These are phyloP conservation scores for Dillenia turbinata DNA, from an alignment of 164 flowering plant genomes.

Conservation along the genomic window DNA sequence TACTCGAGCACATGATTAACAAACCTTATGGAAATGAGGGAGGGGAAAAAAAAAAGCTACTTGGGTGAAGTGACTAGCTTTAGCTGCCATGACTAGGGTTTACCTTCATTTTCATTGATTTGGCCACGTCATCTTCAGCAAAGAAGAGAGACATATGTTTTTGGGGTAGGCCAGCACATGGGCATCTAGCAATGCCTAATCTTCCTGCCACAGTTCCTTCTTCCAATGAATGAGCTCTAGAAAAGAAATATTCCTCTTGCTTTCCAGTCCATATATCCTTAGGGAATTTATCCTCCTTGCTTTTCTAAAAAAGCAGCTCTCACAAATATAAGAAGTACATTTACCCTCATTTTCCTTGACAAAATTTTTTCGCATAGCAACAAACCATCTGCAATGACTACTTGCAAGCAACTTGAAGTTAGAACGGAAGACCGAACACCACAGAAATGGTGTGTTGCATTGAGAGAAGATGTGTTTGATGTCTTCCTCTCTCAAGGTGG, in stretches of 20 bases:
- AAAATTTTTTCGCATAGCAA: conserved; percentile 4
- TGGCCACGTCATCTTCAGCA: no score
- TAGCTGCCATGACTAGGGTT: no score
- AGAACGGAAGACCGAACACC: conserved; percentile 46
- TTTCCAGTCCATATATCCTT: conserved; percentile 37
- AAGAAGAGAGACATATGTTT: no score
- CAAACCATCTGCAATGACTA: conserved; percentile 25
- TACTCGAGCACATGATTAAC: no score
- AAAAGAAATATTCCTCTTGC: conserved; percentile 35
- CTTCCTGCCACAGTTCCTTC: conserved; percentile 3
- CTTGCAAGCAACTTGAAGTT: conserved; percentile 46
- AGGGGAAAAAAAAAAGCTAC: no score
- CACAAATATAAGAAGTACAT: conserved; percentile 20
- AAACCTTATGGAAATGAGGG: no score
- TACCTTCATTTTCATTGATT: no score
- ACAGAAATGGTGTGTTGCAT: conserved; percentile 64
- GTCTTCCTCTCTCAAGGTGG: conserved; percentile 35
- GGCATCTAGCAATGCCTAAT: conserved; percentile 8
- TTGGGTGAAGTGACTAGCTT: no score
- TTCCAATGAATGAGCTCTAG: conserved; percentile 12
- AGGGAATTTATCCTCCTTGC: conserved; percentile 38
- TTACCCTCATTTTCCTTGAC: conserved; percentile 3
- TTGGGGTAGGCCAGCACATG: conserved; percentile 3
- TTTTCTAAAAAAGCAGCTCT: conserved; percentile 18
- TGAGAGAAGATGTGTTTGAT: conserved; percentile 60